These are phyloP conservation scores for Straminergon stramineum DNA, from an alignment of 225 moss, liverwort and hornwort species.

Conservation along the genomic window DNA sequence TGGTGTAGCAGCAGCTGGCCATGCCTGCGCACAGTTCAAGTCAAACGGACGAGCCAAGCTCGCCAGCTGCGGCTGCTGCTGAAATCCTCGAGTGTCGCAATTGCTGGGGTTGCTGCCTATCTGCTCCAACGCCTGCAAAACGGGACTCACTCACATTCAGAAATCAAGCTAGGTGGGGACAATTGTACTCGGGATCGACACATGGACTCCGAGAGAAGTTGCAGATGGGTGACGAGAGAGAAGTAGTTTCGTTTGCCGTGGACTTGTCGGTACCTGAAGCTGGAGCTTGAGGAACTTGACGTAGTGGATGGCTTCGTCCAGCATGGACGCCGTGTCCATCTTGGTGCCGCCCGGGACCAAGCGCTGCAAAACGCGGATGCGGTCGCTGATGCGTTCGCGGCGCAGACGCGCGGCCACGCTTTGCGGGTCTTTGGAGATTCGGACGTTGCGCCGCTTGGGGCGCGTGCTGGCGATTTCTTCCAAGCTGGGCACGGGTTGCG, in stretches of 20 bases:
- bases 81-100: constrained; percentile 8
- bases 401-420: constrained; percentile 87
- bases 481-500: constrained; percentile 30
- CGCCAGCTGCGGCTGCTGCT: constrained; percentile 6
- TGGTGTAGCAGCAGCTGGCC: constrained; percentile 1
- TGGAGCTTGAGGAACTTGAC: constrained; percentile 73
- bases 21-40: constrained; percentile 31
- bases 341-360: constrained; percentile 83
- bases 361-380: constrained; percentile 72
- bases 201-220: background rate
- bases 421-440: constrained; percentile 88
- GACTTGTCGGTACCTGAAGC: constrained; percentile 28
- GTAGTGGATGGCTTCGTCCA: constrained; percentile 82
- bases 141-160: background rate
- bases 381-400: constrained; percentile 71
- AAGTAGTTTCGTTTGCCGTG: background rate
- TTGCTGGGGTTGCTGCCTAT: constrained; percentile 16
- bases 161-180: no score
- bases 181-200: background rate
- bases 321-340: constrained; percentile 96
- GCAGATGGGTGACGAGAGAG: background rate
- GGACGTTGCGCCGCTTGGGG: constrained; percentile 80
- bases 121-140: constrained; percentile 39
- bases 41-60: constrained; percentile 31
- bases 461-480: constrained; percentile 63